Evolutionary conservation across 225 moss, liverwort and hornwort genomes (phyloP), one percentile per base, ranked within the genome.

Genomic region (Sphagnum tenellum): DNA sequence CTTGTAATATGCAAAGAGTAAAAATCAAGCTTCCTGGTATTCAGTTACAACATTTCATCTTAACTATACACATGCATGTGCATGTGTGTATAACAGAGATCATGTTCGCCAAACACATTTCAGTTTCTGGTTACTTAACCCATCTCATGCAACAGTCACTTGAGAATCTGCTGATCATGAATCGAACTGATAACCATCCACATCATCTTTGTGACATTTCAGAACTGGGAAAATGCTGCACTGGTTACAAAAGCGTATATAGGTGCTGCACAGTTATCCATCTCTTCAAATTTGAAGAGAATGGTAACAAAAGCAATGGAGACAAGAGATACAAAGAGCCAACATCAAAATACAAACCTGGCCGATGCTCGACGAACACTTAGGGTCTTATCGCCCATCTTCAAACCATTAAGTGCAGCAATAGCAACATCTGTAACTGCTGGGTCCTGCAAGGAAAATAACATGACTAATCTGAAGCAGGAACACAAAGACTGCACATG

Each of bases 341-440:
- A 87, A 84, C 81, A 92, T 84, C 89, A 78, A 79, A 85, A 88
- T 90, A 92, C 88, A 85, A 98, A 99, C 98, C 98, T 99, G 89
- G 98, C 98, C 82, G 93, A 93, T 85, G 98, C 98, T 71, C 98
- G 93, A 85, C 98, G 93, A 77, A 99, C 98, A 82, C 90, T 99
- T 90, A 99, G 89, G 58, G 98, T 99, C 98, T 99, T 99, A 92
- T 99, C 98, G 88, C 92, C 98, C 98, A 99, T 99, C 93, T 99
- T 99, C 93, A 99, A 90, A 92, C 98, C 98, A 99, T 99, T 99
- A 99, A 99, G 93, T 93, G 93, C 92, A 87, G 98, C 98, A 99
- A 92, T 93, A 81, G 98, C 98, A 87, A 99, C 92, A 87, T 99
- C 98, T 90, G 92, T 92, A 93, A 93, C 98, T 90, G 98, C 90